These are phyloP conservation scores for Kwoniella pini DNA, from an alignment of 768 basidiomycete genomes.

Conservation along the genomic window DNA sequence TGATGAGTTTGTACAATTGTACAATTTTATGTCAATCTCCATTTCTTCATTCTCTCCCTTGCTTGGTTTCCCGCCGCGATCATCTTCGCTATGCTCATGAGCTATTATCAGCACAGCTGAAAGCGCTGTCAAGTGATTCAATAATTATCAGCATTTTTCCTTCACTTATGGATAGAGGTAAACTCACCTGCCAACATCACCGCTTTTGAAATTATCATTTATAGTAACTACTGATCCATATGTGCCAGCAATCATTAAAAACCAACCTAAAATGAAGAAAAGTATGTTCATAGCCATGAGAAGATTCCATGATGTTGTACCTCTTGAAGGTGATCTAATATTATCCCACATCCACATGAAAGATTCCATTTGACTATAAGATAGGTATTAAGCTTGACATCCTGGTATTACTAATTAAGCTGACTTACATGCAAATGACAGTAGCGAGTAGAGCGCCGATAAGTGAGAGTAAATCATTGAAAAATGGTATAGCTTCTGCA, in stretches of 20 bases:
- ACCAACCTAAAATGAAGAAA: conserved; percentile 19
- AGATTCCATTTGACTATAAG: conserved; percentile 25
- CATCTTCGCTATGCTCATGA: too few relatives aligned
- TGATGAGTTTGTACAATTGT: too few relatives aligned
- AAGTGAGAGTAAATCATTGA: conserved; percentile 38
- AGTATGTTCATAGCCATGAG: conserved; percentile 9
- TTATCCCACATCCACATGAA: conserved; percentile 50
- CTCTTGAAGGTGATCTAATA: conserved; percentile 7
- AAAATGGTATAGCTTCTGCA: conserved; percentile 48
- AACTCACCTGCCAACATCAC: conserved; percentile 7
- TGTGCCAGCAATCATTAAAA: conserved; percentile 22
- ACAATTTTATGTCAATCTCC: too few relatives aligned
- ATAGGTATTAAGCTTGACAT: too few relatives aligned
- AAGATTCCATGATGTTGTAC: background rate
- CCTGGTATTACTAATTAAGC: too few relatives aligned
- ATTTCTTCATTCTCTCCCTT: too few relatives aligned
- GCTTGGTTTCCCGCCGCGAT: background rate
- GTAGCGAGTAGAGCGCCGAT: conserved; percentile 44
- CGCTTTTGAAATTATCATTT: conserved; percentile 15
- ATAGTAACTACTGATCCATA: conserved; percentile 19
- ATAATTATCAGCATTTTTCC: background rate
- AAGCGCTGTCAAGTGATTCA: conserved; percentile 1
- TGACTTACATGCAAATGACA: conserved; percentile 38
- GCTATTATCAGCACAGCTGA: conserved; percentile 25
- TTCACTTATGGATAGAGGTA: background rate